Conservation (phyloP, 23 red algal species). For the Gracilaria caudata region DNA sequence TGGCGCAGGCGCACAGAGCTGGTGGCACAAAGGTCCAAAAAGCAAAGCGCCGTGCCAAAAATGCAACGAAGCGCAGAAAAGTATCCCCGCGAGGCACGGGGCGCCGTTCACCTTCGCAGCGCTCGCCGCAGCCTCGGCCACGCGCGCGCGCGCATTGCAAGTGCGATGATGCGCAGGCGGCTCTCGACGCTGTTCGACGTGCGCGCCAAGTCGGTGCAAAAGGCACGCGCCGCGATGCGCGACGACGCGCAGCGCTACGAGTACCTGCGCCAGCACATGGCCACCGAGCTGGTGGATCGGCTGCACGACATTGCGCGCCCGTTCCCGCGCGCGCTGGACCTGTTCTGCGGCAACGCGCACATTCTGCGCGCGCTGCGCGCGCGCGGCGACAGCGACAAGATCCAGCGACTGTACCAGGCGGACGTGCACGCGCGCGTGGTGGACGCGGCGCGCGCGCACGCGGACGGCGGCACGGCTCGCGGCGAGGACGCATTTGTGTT, state of each 20-base stretch:
- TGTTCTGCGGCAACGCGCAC: constrained; percentile 82
- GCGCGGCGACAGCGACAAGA: not conserved
- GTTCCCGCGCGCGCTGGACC: constrained; percentile 77
- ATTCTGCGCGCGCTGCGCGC: constrained; percentile 68
- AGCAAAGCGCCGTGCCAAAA: no score
- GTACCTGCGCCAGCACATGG: constrained; percentile 83
- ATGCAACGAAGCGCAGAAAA: no score
- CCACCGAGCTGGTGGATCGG: constrained; percentile 58
- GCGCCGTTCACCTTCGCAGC: no score
- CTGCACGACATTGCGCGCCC: constrained; percentile 76
- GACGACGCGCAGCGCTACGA: constrained; percentile 59
- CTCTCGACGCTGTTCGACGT: constrained; percentile 59
- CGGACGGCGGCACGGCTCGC: not conserved
- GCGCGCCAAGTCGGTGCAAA: constrained; percentile 63
- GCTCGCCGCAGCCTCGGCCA: no score
- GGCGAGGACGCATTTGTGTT: constrained; percentile 8
- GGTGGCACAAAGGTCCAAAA: no score
- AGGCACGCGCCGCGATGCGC: constrained; percentile 48
- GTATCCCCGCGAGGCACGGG: no score
- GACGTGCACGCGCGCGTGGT: constrained; percentile 49
- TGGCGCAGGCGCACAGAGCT: no score
- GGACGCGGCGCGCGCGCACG: constrained; percentile 15
- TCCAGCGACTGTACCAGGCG: constrained; percentile 16
- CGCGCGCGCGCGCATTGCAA: no score
- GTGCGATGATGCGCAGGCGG: no score